Conservation (phyloP, 1,139 yeast species). For the Geotrichum macrosporum region DNA sequence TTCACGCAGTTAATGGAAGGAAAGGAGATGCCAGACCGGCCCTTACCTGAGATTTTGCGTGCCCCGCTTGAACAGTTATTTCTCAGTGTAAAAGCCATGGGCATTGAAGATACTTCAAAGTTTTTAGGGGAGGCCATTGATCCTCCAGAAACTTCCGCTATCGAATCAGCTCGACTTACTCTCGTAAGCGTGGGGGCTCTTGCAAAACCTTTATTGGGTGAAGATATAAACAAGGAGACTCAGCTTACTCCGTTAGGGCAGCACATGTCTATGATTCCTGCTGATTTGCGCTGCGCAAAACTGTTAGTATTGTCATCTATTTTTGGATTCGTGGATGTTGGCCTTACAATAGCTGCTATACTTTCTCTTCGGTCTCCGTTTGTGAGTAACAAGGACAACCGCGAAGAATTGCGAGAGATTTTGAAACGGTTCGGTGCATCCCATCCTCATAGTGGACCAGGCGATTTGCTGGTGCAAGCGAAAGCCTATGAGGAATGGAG, state of each 20-base stretch:
- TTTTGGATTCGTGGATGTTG: slow-evolving; percentile 75
- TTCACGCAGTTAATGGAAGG: slow-evolving; percentile 61
- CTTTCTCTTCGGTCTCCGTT: slow-evolving; percentile 74
- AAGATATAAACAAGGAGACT: slow-evolving; percentile 37
- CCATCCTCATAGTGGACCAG: slow-evolving; percentile 40
- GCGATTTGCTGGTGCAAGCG: slow-evolving; percentile 70
- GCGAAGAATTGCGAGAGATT: slow-evolving; percentile 57
- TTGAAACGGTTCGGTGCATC: slow-evolving; percentile 40
- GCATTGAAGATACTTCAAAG: slow-evolving; percentile 61
- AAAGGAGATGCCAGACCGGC: slow-evolving; percentile 58
- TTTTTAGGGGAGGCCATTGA: slow-evolving; percentile 77
- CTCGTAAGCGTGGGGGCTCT: slow-evolving; percentile 73
- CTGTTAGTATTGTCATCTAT: slow-evolving; percentile 71
- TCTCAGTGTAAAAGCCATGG: slow-evolving; percentile 84
- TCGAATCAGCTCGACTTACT: slow-evolving; percentile 58
- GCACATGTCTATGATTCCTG: slow-evolving; percentile 73
- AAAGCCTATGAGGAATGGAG: slow-evolving; percentile 53
- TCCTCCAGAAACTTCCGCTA: slow-evolving; percentile 61
- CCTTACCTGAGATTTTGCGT: slow-evolving; percentile 84
- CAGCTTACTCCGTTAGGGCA: slow-evolving; percentile 73
- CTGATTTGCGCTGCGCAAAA: slow-evolving; percentile 84
- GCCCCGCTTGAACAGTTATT: slow-evolving; percentile 79
- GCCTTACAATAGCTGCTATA: slow-evolving; percentile 71
- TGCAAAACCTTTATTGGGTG: slow-evolving; percentile 24
- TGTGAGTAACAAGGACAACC: slow-evolving; percentile 53